Evolutionary conservation across 2,329 filamentous ascomycete species (phyloP).

Genomic region (Bimuria novae-zelandiae): DNA sequence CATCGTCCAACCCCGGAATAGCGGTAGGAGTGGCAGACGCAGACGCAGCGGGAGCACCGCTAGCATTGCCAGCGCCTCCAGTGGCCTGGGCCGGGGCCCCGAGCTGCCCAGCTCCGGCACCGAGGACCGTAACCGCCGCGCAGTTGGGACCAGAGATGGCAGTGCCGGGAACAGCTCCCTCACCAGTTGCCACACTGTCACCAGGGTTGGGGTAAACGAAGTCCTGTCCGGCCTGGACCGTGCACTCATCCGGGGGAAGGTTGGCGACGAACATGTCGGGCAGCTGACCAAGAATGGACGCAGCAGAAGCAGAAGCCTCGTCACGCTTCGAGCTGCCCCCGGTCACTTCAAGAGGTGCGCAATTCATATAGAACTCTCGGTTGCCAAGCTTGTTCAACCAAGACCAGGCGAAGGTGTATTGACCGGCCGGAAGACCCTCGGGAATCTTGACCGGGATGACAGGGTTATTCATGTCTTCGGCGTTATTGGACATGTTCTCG

Average conservation of each 20-base stretch:
- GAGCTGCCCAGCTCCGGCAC: constrained; percentile 36
- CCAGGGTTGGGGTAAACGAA: constrained; percentile 73
- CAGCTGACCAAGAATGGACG: constrained; percentile 58
- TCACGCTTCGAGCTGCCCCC: constrained; percentile 48
- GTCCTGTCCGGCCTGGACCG: constrained; percentile 59
- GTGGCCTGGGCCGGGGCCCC: constrained; percentile 26
- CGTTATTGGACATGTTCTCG: constrained; percentile 46
- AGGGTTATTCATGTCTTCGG: constrained; percentile 57
- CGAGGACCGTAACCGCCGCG: constrained; percentile 31
- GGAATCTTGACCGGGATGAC: constrained; percentile 76
- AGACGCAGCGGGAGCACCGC: constrained; percentile 9
- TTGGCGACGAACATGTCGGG: constrained; percentile 80
- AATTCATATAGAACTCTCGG: constrained; percentile 98
- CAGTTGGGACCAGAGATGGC: constrained; percentile 36
- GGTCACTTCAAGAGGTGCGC: constrained; percentile 72
- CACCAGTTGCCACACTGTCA: constrained; percentile 46
- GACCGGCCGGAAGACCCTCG: constrained; percentile 68
- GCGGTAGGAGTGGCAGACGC: background rate
- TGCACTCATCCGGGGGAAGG: constrained; percentile 60
- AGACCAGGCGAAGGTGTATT: constrained; percentile 85
- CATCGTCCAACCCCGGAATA: constrained; percentile 2
- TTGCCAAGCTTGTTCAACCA: constrained; percentile 95
- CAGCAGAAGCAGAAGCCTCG: constrained; percentile 18
- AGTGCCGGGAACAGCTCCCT: constrained; percentile 38
- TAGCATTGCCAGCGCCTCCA: constrained; percentile 8